phyloP scores from a whole-genome alignment of 306 rosid genomes.

The Cicer pinnatifidum region DNA sequence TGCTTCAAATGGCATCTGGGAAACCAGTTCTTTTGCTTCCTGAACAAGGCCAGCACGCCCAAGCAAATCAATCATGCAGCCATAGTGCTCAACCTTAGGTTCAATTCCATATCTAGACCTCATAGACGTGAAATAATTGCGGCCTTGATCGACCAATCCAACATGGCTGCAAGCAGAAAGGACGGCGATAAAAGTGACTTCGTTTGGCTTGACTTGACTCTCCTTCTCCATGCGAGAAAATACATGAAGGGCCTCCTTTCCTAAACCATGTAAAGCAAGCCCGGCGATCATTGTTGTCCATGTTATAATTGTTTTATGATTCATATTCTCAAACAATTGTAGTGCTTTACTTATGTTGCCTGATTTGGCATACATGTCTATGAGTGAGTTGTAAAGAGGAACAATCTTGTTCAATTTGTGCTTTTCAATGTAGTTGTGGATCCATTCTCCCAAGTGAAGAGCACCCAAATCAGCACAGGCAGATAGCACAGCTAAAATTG shows the following conservation, averaged over 20 bases:
- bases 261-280: slow-evolving; percentile 77
- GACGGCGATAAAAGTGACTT: slow-evolving; percentile 65
- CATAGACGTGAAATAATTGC: slow-evolving; percentile 54
- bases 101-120: slow-evolving; percentile 49
- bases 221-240: slow-evolving; percentile 64
- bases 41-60: slow-evolving; percentile 70
- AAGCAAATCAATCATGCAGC: slow-evolving; percentile 60
- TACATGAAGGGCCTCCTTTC: slow-evolving; percentile 56
- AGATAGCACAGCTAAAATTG: slow-evolving; percentile 66
- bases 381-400: slow-evolving; percentile 63
- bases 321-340: slow-evolving; percentile 47
- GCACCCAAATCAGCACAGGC: slow-evolving; percentile 80
- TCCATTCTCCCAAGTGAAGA: slow-evolving; percentile 66
- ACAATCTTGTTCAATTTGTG: slow-evolving; percentile 49
- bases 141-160: slow-evolving; percentile 62
- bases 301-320: slow-evolving; percentile 57
- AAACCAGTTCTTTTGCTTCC: slow-evolving; percentile 62
- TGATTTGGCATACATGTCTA: slow-evolving; percentile 79
- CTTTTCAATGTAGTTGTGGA: slow-evolving; percentile 60
- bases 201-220: slow-evolving; percentile 59
- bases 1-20: slow-evolving; percentile 66
- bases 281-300: slow-evolving; percentile 79
- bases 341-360: slow-evolving; percentile 56
- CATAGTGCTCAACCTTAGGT: slow-evolving; percentile 62
- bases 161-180: slow-evolving; percentile 83